Evolutionary conservation across 495 filamentous ascomycete genomes (phyloP).

Genomic region (Daldinia decipiens): DNA sequence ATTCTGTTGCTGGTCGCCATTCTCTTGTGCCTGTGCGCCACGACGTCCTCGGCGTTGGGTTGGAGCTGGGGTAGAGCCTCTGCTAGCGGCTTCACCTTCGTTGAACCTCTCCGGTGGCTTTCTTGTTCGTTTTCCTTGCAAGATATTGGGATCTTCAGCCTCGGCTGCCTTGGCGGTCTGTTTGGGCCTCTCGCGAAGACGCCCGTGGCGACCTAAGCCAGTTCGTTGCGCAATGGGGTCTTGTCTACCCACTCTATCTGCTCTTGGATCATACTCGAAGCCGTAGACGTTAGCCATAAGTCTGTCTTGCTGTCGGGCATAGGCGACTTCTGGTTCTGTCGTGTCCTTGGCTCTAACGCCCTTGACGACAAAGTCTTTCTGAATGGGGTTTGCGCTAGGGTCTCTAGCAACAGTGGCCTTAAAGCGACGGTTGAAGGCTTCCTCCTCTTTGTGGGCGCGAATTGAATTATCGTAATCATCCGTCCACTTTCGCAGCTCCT

Average conservation of each 20-base stretch:
- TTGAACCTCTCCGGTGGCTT: constrained; percentile 56
- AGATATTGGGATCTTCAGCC: constrained; percentile 53
- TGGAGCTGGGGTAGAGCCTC: constrained; percentile 52
- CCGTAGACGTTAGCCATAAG: constrained; percentile 57
- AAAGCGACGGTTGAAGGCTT: constrained; percentile 38
- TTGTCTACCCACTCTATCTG: constrained; percentile 54
- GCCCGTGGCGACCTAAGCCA: constrained; percentile 52
- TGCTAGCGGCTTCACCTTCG: constrained; percentile 55
- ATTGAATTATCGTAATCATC: constrained; percentile 60
- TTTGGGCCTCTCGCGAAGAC: constrained; percentile 57
- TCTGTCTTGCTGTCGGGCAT: constrained; percentile 54
- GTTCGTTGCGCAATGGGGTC: constrained; percentile 59
- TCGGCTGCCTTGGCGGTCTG: constrained; percentile 60
- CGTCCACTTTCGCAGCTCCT: constrained; percentile 66
- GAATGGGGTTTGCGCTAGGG: constrained; percentile 30
- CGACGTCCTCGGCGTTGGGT: constrained; percentile 51
- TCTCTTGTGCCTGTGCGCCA: constrained; percentile 35
- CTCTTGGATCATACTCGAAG: constrained; percentile 58
- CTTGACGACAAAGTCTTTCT: constrained; percentile 51
- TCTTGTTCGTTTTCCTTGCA: constrained; percentile 56
- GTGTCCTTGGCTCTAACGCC: constrained; percentile 54
- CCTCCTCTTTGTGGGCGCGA: constrained; percentile 51
- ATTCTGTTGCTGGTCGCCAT: constrained; percentile 30
- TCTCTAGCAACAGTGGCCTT: constrained; percentile 31
- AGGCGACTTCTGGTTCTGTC: constrained; percentile 47